Percentiles rank a stretch among this genome's conserved stretches.
Conservation (phyloP, 2,329 filamentous ascomycete species). For the Colletotrichum neosansevieriae region DNA sequence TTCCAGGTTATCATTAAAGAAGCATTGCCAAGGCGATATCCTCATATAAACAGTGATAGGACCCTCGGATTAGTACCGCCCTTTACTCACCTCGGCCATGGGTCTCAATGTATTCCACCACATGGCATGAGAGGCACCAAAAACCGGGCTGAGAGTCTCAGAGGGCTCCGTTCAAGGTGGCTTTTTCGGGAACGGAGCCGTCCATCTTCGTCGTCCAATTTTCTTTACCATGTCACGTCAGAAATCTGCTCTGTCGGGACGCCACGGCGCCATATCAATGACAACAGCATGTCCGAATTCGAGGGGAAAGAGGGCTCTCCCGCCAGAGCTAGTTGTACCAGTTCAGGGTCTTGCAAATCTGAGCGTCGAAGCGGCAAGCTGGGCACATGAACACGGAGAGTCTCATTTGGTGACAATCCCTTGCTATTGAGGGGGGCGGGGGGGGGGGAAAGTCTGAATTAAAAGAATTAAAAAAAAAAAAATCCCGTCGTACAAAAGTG, state of each 20-base stretch:
- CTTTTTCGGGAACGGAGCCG: constrained; percentile 1
- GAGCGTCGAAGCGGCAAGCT: not conserved
- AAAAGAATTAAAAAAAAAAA: too few species aligned
- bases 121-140: not conserved
- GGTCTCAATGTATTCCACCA: not conserved
- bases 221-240: constrained; percentile 1
- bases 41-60: not conserved
- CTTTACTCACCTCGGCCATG: not conserved
- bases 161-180: not conserved
- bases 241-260: not conserved
- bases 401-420: not conserved
- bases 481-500: constrained; percentile 11
- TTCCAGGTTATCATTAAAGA: not conserved
- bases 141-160: not conserved
- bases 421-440: not conserved
- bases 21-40: not conserved
- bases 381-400: not conserved
- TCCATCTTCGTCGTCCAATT: not conserved
- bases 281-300: not conserved
- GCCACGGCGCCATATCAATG: constrained; percentile 4
- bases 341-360: not conserved
- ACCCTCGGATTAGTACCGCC: constrained; percentile 3
- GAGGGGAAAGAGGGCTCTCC: not conserved
- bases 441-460: too few species aligned
- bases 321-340: not conserved